phyloP scores from a whole-genome alignment of 1,284 basidiomycete species.

The Melampsora abietis-canadensis region DNA sequence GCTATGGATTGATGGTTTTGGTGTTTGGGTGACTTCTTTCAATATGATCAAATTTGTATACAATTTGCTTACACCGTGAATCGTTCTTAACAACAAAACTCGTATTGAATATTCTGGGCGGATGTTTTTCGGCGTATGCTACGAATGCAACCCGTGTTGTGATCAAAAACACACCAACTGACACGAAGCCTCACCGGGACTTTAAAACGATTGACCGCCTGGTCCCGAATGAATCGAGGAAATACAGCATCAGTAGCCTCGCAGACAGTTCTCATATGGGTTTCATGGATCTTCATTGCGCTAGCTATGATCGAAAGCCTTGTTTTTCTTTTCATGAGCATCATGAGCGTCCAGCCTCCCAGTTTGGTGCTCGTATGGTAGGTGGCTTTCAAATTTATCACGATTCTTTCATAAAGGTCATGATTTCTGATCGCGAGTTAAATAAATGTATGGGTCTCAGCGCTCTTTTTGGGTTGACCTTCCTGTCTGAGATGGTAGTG shows the following conservation, averaged over 20 bases:
- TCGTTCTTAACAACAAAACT: too few species aligned
- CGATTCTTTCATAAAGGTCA: too few species aligned
- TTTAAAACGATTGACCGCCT: slow-evolving; percentile 3
- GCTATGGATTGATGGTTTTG: slow-evolving; percentile 5
- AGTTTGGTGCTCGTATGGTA: neutral
- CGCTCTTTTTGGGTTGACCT: neutral
- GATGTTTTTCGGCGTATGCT: too few species aligned
- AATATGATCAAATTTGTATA: too few species aligned
- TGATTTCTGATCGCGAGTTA: too few species aligned
- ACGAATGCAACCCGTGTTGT: too few species aligned
- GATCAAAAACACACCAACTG: too few species aligned
- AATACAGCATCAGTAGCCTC: neutral
- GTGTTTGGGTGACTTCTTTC: neutral
- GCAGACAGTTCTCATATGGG: neutral
- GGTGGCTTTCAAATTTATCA: neutral
- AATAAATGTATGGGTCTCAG: neutral
- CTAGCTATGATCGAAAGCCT: neutral
- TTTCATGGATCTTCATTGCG: neutral
- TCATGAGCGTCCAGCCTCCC: neutral
- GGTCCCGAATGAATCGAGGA: neutral
- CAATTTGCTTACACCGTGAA: too few species aligned
- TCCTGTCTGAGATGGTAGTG: neutral
- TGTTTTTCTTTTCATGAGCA: neutral
- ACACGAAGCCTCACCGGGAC: neutral
- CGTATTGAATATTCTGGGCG: too few species aligned